phyloP scores from a whole-genome alignment of 2,329 filamentous ascomycete genomes.

The Chaetomiaceae sp. region DNA sequence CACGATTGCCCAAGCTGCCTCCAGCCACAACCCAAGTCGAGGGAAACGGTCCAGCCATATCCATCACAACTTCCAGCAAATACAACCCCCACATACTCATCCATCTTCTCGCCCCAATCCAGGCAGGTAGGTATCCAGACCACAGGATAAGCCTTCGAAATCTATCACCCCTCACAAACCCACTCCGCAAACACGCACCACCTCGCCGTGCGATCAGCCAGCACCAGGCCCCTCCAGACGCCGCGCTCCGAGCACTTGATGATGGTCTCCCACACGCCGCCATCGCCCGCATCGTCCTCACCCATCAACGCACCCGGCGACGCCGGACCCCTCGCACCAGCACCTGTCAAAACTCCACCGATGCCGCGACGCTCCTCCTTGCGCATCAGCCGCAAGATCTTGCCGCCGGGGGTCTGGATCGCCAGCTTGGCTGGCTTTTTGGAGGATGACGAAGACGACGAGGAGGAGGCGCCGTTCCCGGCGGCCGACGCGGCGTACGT shows the following conservation, averaged over 20 bases:
- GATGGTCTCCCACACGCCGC: slow-evolving; percentile 80
- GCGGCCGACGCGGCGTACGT: slow-evolving; percentile 39
- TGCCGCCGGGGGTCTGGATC: slow-evolving; percentile 88
- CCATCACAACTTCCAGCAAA: background rate
- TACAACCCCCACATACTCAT: too few species aligned
- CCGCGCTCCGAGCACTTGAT: slow-evolving; percentile 83
- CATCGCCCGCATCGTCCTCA: slow-evolving; percentile 59
- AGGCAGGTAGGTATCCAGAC: too few species aligned
- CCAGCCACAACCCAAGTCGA: background rate
- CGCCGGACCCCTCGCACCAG: slow-evolving; percentile 14
- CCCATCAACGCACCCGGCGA: slow-evolving; percentile 13
- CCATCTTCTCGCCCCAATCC: too few species aligned
- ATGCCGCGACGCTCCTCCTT: slow-evolving; percentile 63
- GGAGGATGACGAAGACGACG: slow-evolving; percentile 25
- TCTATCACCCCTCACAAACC: slow-evolving; percentile 49
- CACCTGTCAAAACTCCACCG: slow-evolving; percentile 37
- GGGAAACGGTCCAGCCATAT: slow-evolving; percentile 1
- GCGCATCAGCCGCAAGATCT: slow-evolving; percentile 81
- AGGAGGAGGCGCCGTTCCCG: slow-evolving; percentile 31
- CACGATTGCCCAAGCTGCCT: too few species aligned
- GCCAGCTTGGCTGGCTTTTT: slow-evolving; percentile 92
- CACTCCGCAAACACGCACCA: slow-evolving; percentile 95
- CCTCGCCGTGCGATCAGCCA: slow-evolving; percentile 74
- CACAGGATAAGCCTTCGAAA: too few species aligned
- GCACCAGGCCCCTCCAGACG: slow-evolving; percentile 72